A percentile compares a stretch with the other conserved stretches of the same genome.
These are phyloP conservation scores for Rhizopus arrhizus DNA, from an alignment of 371 early-diverging fungal genomes.

Conservation along the genomic window DNA sequence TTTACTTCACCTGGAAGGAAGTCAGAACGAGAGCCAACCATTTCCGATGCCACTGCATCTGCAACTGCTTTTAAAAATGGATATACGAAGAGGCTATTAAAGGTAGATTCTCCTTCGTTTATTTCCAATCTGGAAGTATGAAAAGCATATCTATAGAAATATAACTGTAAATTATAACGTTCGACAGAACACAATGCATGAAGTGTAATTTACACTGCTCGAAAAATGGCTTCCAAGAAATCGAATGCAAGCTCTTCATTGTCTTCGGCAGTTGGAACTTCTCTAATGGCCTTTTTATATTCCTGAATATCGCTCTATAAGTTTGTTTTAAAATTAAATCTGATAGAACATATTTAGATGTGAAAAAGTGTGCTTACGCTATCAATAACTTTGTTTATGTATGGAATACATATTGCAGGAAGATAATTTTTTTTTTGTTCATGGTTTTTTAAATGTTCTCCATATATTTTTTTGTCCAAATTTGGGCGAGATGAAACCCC, in stretches of 20 bases:
- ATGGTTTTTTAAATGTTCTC: slow-evolving; percentile 8
- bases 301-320: slow-evolving; percentile 11
- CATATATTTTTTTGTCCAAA: slow-evolving; percentile 15
- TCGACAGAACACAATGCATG: slow-evolving; percentile 10
- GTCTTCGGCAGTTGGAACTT: slow-evolving; percentile 9
- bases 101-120: slow-evolving; percentile 18
- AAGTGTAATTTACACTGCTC: slow-evolving; percentile 18
- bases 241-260: slow-evolving; percentile 13
- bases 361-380: slow-evolving; percentile 11
- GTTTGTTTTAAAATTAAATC: not conserved
- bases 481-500: slow-evolving; percentile 10
- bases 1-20: no score
- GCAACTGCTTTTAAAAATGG: slow-evolving; percentile 2
- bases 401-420: slow-evolving; percentile 11
- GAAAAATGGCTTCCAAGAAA: slow-evolving; percentile 15
- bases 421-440: slow-evolving; percentile 1
- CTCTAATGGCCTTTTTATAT: slow-evolving; percentile 15
- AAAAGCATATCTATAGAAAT: slow-evolving; percentile 13
- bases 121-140: slow-evolving; percentile 2
- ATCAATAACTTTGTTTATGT: slow-evolving; percentile 10
- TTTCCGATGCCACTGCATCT: not conserved
- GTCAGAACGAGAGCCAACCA: no score
- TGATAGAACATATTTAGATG: no score
- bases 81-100: slow-evolving; percentile 17
- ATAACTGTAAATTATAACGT: slow-evolving; percentile 10